These are phyloP conservation scores for Naganishia vaughanmartiniae DNA, from an alignment of 768 basidiomycete species.

Conservation along the genomic window DNA sequence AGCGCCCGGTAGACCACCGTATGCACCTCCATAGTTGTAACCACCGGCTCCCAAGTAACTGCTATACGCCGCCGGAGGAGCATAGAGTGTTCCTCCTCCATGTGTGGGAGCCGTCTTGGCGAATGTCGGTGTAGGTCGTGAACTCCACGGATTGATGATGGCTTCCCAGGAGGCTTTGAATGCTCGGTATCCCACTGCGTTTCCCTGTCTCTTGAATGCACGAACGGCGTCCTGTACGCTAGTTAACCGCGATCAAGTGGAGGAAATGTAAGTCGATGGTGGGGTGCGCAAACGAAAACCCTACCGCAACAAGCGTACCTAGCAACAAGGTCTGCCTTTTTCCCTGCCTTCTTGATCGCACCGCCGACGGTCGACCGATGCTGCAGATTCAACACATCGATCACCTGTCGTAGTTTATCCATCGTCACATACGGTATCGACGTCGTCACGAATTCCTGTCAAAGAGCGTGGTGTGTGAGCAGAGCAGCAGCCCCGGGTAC, in stretches of 20 bases:
- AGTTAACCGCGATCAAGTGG: background rate
- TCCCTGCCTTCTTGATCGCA: constrained; percentile 12
- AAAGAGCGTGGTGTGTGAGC: background rate
- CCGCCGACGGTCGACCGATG: constrained; percentile 18
- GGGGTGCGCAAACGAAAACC: too few species aligned
- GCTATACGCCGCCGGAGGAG: constrained; percentile 2
- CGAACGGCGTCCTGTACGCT: constrained; percentile 12
- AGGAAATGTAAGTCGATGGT: background rate
- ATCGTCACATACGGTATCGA: constrained; percentile 10
- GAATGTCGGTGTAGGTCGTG: constrained; percentile 4
- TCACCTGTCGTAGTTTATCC: constrained; percentile 18
- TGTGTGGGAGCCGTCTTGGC: constrained; percentile 5
- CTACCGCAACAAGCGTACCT: background rate
- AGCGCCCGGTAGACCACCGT: background rate
- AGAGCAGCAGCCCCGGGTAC: too few species aligned
- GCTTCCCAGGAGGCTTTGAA: constrained; percentile 8
- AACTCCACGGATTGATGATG: constrained; percentile 11
- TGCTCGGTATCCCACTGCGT: constrained; percentile 7
- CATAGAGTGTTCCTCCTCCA: background rate
- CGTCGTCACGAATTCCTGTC: constrained; percentile 10
- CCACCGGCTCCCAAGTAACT: background rate
- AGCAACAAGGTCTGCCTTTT: constrained; percentile 26
- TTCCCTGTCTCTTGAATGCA: constrained; percentile 8
- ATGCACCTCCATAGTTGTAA: background rate
- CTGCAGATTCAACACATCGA: constrained; percentile 15